These are phyloP conservation scores for Daedaleopsis sinensis DNA, from an alignment of 768 basidiomycete species.

Conservation along the genomic window DNA sequence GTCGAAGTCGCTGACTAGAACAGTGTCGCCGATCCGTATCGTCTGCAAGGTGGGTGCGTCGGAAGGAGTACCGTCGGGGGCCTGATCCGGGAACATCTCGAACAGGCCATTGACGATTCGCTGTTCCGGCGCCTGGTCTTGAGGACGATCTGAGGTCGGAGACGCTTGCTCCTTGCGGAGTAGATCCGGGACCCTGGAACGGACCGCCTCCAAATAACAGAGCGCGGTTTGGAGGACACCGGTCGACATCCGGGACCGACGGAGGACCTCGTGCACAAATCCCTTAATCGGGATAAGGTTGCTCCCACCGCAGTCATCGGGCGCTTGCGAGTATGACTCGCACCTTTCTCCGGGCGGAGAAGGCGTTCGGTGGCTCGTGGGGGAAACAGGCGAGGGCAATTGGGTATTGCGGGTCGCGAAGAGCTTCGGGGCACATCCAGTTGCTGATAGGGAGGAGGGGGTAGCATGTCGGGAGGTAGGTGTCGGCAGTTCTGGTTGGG, in stretches of 20 bases:
- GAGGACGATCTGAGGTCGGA: slow-evolving; percentile 42
- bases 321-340: slow-evolving; percentile 28
- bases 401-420: slow-evolving; percentile 40
- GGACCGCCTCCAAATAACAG: slow-evolving; percentile 87
- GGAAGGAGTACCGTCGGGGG: neutral
- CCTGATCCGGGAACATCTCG: neutral
- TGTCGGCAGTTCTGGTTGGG: slow-evolving; percentile 30
- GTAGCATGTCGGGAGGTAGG: slow-evolving; percentile 8
- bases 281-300: slow-evolving; percentile 60
- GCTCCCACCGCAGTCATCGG: slow-evolving; percentile 21
- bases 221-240: slow-evolving; percentile 85
- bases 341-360: slow-evolving; percentile 28
- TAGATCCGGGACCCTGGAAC: slow-evolving; percentile 68
- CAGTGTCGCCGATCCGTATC: slow-evolving; percentile 12
- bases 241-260: slow-evolving; percentile 83
- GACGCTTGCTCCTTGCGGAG: slow-evolving; percentile 43
- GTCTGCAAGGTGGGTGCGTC: slow-evolving; percentile 15
- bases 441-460: slow-evolving; percentile 3
- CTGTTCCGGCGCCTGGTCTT: slow-evolving; percentile 19
- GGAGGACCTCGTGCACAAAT: slow-evolving; percentile 88
- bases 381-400: slow-evolving; percentile 58
- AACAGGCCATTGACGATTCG: slow-evolving; percentile 12
- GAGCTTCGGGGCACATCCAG: slow-evolving; percentile 8
- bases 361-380: slow-evolving; percentile 41
- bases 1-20: neutral